Percentiles rank a stretch among this genome's conserved stretches.
phyloP scores from a whole-genome alignment of 352 stramenopile genomes.

The Pythium monospermum region DNA sequence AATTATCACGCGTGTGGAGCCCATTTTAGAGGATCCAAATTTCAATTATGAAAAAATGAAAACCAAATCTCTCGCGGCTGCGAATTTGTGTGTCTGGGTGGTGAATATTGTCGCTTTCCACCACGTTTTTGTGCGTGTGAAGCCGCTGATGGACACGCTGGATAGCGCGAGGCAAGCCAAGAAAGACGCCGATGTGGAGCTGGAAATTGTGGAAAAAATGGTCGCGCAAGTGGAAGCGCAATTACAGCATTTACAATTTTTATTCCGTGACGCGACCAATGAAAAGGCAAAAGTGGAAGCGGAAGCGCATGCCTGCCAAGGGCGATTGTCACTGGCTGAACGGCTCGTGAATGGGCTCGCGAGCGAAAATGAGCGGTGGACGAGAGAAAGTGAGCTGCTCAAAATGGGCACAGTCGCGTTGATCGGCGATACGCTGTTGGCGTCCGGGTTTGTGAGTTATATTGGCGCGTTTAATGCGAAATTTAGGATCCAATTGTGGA shows the following conservation, averaged over 20 bases:
- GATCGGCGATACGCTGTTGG: conserved; percentile 85
- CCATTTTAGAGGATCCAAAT: conserved; percentile 86
- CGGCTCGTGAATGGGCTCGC: conserved; percentile 84
- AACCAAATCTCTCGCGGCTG: conserved; percentile 86
- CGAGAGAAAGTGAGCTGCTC: conserved; percentile 81
- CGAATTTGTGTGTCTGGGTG: conserved; percentile 92
- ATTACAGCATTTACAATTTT: conserved; percentile 67
- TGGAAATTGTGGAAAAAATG: conserved; percentile 77
- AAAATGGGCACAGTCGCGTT: conserved; percentile 64
- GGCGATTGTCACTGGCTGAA: conserved; percentile 83
- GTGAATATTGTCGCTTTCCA: conserved; percentile 93
- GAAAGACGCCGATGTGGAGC: conserved; percentile 68
- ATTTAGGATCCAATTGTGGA: conserved; percentile 83
- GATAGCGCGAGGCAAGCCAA: conserved; percentile 78
- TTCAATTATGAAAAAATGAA: conserved; percentile 95
- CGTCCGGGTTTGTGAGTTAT: conserved; percentile 89
- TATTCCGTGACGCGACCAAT: conserved; percentile 84
- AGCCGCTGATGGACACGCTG: conserved; percentile 91
- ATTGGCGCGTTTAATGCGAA: conserved; percentile 87
- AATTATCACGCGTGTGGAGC: conserved; percentile 79
- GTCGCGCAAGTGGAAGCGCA: conserved; percentile 82
- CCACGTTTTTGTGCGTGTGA: conserved; percentile 91
- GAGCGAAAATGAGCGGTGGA: conserved; percentile 89
- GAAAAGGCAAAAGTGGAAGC: conserved; percentile 89
- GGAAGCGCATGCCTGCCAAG: conserved; percentile 82